Conservation (phyloP, 768 basidiomycete species). For the Russula sp. region DNA sequence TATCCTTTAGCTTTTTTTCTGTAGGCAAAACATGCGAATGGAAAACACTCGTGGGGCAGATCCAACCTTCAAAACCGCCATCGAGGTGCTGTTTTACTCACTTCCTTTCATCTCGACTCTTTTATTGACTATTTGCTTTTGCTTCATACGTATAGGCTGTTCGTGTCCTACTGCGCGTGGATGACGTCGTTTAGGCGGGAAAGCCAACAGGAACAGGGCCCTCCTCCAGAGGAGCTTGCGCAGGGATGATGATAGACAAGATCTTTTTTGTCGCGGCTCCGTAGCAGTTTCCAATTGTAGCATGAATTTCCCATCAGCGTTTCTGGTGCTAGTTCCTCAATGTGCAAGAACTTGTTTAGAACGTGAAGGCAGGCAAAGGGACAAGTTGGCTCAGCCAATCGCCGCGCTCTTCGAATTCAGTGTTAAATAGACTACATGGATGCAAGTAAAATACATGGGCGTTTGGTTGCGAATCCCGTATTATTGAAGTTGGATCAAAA, state of each 20-base stretch:
- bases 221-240: conserved; percentile 61
- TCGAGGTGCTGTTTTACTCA: conserved; percentile 56
- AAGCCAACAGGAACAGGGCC: conserved; percentile 49
- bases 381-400: no score
- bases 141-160: conserved; percentile 59
- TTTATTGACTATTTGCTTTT: conserved; percentile 11
- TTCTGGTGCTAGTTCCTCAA: not conserved
- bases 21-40: conserved; percentile 88
- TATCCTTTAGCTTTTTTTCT: conserved; percentile 48
- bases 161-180: conserved; percentile 86
- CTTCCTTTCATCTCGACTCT: not conserved
- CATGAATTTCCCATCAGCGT: not conserved
- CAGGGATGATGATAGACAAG: conserved; percentile 20
- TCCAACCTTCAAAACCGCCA: conserved; percentile 96
- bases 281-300: conserved; percentile 17
- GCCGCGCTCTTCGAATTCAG: no score
- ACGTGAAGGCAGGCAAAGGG: not conserved
- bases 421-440: no score
- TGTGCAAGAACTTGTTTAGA: no score
- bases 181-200: conserved; percentile 93
- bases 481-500: no score
- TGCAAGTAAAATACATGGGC: no score
- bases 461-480: no score
- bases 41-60: conserved; percentile 85
- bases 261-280: not conserved